Evolutionary conservation across 306 rosid genomes (phyloP).

Genomic region (Quillaja saponaria): DNA sequence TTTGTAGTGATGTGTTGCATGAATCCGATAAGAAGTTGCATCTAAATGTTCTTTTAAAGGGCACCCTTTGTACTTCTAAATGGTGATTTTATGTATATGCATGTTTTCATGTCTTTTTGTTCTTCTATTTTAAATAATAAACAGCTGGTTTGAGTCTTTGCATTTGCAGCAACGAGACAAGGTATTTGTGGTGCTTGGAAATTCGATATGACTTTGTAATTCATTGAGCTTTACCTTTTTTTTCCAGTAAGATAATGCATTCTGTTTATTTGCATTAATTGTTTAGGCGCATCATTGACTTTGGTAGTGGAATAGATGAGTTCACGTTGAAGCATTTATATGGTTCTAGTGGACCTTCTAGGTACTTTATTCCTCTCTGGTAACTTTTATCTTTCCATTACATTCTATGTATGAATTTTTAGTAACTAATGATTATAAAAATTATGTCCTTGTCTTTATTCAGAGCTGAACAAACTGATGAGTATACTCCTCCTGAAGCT

Average conservation of each 20-base stretch:
- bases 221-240: no score
- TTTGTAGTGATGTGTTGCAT: no score
- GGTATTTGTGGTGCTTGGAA: slow-evolving; percentile 21
- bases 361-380: slow-evolving; percentile 53
- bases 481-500: slow-evolving; percentile 92
- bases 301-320: slow-evolving; percentile 90
- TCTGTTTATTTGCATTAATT: no score
- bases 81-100: no score
- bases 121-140: no score
- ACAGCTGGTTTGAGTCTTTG: slow-evolving; percentile 21
- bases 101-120: no score
- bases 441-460: slow-evolving; percentile 25
- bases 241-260: no score
- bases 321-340: slow-evolving; percentile 83
- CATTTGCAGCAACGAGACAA: slow-evolving; percentile 27
- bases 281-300: slow-evolving; percentile 75
- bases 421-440: slow-evolving; percentile 21
- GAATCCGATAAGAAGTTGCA: no score
- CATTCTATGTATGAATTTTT: slow-evolving; percentile 9
- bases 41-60: no score
- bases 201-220: slow-evolving; percentile 21
- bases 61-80: no score
- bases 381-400: slow-evolving; percentile 6
- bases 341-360: slow-evolving; percentile 84
- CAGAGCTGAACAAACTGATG: slow-evolving; percentile 90